These are phyloP conservation scores for Crucihimalaya himalaica DNA, from an alignment of 345 rosid genomes.

Conservation along the genomic window DNA sequence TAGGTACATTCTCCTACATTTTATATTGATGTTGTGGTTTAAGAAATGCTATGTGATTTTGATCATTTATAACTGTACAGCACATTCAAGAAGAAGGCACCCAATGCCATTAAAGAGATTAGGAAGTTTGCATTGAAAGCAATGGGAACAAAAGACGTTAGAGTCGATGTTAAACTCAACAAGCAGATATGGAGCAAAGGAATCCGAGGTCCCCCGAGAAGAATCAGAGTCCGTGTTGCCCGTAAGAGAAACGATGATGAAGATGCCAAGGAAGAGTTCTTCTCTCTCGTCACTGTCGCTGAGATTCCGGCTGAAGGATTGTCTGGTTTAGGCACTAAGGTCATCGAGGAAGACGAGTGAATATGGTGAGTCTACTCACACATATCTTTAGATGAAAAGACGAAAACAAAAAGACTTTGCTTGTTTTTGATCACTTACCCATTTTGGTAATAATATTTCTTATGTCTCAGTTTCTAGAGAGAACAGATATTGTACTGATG, in stretches of 20 bases:
- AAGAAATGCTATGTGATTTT: neutral
- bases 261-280: slow-evolving; percentile 67
- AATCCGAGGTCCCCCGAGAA: slow-evolving; percentile 59
- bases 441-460: slow-evolving; percentile 13
- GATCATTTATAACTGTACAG: slow-evolving; percentile 25
- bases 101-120: slow-evolving; percentile 64
- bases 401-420: neutral
- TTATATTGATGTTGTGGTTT: neutral
- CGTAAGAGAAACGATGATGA: slow-evolving; percentile 64
- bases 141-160: slow-evolving; percentile 65
- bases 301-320: slow-evolving; percentile 58
- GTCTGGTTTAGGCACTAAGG: slow-evolving; percentile 55
- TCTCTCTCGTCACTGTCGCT: slow-evolving; percentile 59
- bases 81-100: slow-evolving; percentile 72
- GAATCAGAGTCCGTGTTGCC: slow-evolving; percentile 59
- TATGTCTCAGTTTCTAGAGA: neutral
- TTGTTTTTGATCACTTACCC: slow-evolving; percentile 19
- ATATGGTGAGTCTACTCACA: neutral
- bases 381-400: slow-evolving; percentile 25
- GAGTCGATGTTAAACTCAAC: slow-evolving; percentile 66
- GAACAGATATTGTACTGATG: neutral
- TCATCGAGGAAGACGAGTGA: slow-evolving; percentile 60
- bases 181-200: slow-evolving; percentile 71
- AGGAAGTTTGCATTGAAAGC: slow-evolving; percentile 60
- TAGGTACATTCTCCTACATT: neutral